Evolutionary conservation across 2,329 filamentous ascomycete species (phyloP).

Genomic region (Tolypocladium ovalisporum): DNA sequence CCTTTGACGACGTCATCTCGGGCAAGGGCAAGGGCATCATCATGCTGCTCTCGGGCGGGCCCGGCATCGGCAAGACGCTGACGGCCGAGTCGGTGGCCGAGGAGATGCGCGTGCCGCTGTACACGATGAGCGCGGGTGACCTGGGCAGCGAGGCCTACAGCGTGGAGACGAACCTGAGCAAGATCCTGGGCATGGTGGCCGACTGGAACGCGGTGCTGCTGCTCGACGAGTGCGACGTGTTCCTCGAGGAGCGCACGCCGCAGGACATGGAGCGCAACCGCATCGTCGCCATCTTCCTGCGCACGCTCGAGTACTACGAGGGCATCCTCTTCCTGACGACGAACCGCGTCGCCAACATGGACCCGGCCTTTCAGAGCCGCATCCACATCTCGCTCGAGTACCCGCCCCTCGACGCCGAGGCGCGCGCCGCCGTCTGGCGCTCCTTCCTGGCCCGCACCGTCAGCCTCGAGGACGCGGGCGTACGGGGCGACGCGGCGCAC

Average conservation of each 20-base stretch:
- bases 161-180: slow-evolving; percentile 49
- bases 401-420: slow-evolving; percentile 24
- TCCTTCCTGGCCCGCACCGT: slow-evolving; percentile 25
- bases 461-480: slow-evolving; percentile 5
- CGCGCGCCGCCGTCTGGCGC: slow-evolving; percentile 26
- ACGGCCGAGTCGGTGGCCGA: slow-evolving; percentile 40
- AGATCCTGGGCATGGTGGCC: slow-evolving; percentile 54
- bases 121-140: slow-evolving; percentile 52
- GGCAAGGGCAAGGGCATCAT: slow-evolving; percentile 42
- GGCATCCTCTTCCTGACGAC: slow-evolving; percentile 38
- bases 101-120: slow-evolving; percentile 35
- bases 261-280: slow-evolving; percentile 22
- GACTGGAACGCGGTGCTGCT: slow-evolving; percentile 29
- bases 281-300: slow-evolving; percentile 26
- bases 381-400: slow-evolving; percentile 39
- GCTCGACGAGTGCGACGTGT: slow-evolving; percentile 28
- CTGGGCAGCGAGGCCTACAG: slow-evolving; percentile 54
- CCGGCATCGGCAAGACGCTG: slow-evolving; percentile 39
- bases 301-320: slow-evolving; percentile 35
- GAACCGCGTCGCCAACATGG: slow-evolving; percentile 33
- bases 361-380: slow-evolving; percentile 34
- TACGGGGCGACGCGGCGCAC: slow-evolving; percentile 17
- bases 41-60: slow-evolving; percentile 34
- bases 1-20: slow-evolving; percentile 40
- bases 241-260: slow-evolving; percentile 25